phyloP scores from a whole-genome alignment of 2,329 filamentous ascomycete genomes.

The Meredithiella fracta region DNA sequence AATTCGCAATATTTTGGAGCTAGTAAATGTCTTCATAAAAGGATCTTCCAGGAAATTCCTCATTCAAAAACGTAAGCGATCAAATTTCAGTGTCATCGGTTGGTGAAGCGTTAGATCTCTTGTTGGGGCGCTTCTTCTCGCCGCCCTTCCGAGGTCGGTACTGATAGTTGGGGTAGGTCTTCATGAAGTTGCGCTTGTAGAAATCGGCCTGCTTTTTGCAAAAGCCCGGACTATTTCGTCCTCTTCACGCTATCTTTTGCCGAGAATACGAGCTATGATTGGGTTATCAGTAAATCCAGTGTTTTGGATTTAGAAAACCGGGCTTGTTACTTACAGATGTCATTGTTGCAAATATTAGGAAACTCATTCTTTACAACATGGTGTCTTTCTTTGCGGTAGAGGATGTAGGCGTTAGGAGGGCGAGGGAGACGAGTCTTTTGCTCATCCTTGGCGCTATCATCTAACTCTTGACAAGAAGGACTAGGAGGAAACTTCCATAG shows the following conservation, averaged over 20 bases:
- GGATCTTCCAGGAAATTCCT: background rate
- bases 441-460: background rate
- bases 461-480: background rate
- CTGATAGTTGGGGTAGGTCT: slow-evolving; percentile 6
- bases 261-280: slow-evolving; percentile 5
- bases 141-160: slow-evolving; percentile 4
- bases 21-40: background rate
- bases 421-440: background rate
- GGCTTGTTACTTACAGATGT: slow-evolving; percentile 7
- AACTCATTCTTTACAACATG: background rate
- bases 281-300: background rate
- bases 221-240: background rate
- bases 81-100: background rate
- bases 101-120: background rate
- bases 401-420: slow-evolving; percentile 10
- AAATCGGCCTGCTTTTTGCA: background rate
- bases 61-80: background rate
- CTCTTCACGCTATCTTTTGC: slow-evolving; percentile 4
- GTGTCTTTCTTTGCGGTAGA: slow-evolving; percentile 11
- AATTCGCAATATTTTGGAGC: background rate
- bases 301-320: background rate
- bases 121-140: slow-evolving; percentile 4
- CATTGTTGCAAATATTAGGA: slow-evolving; percentile 7
- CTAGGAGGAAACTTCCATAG: background rate
- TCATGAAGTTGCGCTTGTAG: slow-evolving; percentile 9